Evolutionary conservation across 192 early-diverging fungal genomes (phyloP).

Genomic region (Lobulomyces angularis): DNA sequence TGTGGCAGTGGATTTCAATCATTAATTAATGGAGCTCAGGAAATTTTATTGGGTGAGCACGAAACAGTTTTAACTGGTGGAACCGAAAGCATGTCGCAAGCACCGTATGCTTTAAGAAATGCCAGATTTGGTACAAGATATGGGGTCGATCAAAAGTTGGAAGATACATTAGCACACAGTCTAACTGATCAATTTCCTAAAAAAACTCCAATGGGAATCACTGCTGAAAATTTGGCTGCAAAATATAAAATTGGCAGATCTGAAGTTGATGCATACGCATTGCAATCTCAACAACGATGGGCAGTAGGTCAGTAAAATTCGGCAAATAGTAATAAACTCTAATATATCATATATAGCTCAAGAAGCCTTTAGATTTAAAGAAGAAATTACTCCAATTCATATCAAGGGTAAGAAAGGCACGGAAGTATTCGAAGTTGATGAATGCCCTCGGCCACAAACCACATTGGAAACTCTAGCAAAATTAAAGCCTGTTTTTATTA

Average conservation of each 20-base stretch:
- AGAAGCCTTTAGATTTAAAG: slow-evolving; percentile 58
- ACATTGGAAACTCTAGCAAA: slow-evolving; percentile 67
- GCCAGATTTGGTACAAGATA: slow-evolving; percentile 76
- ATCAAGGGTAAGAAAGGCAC: slow-evolving; percentile 65
- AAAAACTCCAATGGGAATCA: slow-evolving; percentile 82
- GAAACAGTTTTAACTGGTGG: slow-evolving; percentile 81
- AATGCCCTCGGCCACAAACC: slow-evolving; percentile 80
- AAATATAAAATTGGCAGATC: slow-evolving; percentile 70
- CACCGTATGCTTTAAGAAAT: slow-evolving; percentile 72
- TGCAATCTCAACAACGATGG: slow-evolving; percentile 78
- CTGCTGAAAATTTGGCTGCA: slow-evolving; percentile 81
- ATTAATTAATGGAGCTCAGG: slow-evolving; percentile 87
- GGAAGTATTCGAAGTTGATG: slow-evolving; percentile 64
- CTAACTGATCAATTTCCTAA: slow-evolving; percentile 78
- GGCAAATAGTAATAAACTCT: background rate
- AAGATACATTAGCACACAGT: slow-evolving; percentile 75
- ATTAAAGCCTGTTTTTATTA: slow-evolving; percentile 77
- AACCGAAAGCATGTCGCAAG: slow-evolving; percentile 86
- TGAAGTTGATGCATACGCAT: slow-evolving; percentile 75
- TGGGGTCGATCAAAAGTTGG: slow-evolving; percentile 76
- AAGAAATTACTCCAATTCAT: slow-evolving; percentile 74
- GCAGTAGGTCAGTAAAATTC: slow-evolving; percentile 42
- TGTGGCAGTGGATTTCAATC: slow-evolving; percentile 95
- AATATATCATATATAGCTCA: slow-evolving; percentile 32
- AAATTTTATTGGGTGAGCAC: slow-evolving; percentile 72